These are phyloP conservation scores for Gossypium longicalyx DNA, from an alignment of 345 rosid genomes.

Conservation along the genomic window DNA sequence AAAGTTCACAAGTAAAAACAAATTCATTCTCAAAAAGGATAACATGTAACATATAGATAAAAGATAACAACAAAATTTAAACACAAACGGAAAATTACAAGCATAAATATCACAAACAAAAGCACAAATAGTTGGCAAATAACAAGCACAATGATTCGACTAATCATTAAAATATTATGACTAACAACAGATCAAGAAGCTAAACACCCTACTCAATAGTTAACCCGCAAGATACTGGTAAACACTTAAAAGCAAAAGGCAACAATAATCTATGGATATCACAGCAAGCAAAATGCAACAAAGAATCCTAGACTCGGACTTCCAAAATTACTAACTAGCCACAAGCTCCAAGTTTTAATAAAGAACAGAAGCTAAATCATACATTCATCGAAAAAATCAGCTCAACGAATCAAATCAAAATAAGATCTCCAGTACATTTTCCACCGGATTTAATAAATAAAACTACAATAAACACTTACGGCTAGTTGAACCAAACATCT, in stretches of 20 bases:
- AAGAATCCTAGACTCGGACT: neutral
- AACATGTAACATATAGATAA: neutral
- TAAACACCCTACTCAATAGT: neutral
- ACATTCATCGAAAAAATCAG: neutral
- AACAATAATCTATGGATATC: neutral
- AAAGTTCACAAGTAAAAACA: neutral
- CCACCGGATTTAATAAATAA: neutral
- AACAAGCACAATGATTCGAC: neutral
- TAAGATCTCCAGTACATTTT: neutral
- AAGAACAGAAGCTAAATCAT: neutral
- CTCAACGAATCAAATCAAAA: neutral
- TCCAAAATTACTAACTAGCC: neutral
- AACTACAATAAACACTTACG: constrained; percentile 37
- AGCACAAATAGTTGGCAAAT: neutral
- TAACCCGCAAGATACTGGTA: neutral
- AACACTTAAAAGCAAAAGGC: neutral
- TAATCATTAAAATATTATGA: neutral
- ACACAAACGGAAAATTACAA: neutral
- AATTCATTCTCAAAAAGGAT: neutral
- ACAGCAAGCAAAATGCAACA: neutral
- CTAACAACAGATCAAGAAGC: neutral
- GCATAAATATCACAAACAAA: neutral
- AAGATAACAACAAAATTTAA: neutral
- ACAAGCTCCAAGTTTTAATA: neutral
- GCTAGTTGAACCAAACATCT: constrained; percentile 53